Evolutionary conservation across 2,329 filamentous ascomycete species (phyloP), one percentile per base, ranked within the genome.

Genomic region (Aureobasidium sp.): DNA sequence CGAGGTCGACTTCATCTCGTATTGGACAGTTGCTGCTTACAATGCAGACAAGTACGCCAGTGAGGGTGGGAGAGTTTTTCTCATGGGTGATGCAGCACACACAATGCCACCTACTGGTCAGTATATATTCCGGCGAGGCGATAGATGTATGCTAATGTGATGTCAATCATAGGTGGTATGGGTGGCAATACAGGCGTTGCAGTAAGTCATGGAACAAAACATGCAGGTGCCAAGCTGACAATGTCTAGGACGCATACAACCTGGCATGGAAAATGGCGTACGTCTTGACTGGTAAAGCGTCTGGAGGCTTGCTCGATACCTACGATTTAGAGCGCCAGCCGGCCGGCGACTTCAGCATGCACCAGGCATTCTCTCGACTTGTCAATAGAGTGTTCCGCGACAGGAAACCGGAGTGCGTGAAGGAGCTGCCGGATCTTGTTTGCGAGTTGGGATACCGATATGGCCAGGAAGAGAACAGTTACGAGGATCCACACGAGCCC

Each of bases 71-170:
- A 58, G 54, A 2, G 58, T 69, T 0, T 62, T 74, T 12, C 66
- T 74, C 2, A 69, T 68, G 9, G 72, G 72, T 3, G 72, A 75
- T 63, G 64, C 71, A 47, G 73, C 73, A 5, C 74, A 77, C 60
- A 49, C 54, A 4, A 61, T 61, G 59, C 59, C 59, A 2, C 59
- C 59, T 24, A 35, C 35, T 9, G 59, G 59, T n/a, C 29, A 40
- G 19, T 53, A 31, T 9, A 6, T 17, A 5, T n/a, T n/a, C 17
- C 9, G 17, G 3, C 15, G 15, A 8, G 8, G 6, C 2, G 39
- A 40, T 33, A 12, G 15, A 40, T 9, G 5, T 7, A n/a, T 11
- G 24, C 27, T 17, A 31, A n/a, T 8, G 14, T n/a, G 27, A 8
- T 8, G n/a, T 3, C 9, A 22, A 27, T 27, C 6, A 24, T 2